Percentiles rank a stretch among this genome's conserved stretches.
Conservation (phyloP, 1,284 basidiomycete genomes). For the Gomphus bonarii region DNA sequence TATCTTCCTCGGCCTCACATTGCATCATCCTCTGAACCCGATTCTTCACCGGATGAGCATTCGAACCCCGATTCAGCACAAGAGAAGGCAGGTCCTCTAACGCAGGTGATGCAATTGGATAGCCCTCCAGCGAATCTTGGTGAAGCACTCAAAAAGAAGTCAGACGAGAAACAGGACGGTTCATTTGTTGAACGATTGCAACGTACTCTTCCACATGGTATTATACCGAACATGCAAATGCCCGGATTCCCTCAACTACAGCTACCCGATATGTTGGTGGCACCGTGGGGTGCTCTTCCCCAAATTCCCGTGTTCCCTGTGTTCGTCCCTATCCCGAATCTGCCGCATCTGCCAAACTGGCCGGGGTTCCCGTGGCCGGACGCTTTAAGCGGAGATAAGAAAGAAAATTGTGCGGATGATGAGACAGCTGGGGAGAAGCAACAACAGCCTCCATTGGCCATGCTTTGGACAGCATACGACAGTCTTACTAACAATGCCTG, state of each 20-base stretch:
- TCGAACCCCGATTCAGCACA: not conserved
- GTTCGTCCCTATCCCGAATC: slow-evolving; percentile 47
- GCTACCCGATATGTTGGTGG: slow-evolving; percentile 41
- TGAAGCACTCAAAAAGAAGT: slow-evolving; percentile 11
- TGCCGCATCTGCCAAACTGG: slow-evolving; percentile 35
- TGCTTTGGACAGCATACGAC: slow-evolving; percentile 29
- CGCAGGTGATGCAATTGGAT: not conserved
- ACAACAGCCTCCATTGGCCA: slow-evolving; percentile 29
- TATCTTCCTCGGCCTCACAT: slow-evolving; percentile 1
- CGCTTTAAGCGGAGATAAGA: slow-evolving; percentile 32
- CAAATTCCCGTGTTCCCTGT: slow-evolving; percentile 76
- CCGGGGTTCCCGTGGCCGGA: slow-evolving; percentile 33
- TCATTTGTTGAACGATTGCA: slow-evolving; percentile 66
- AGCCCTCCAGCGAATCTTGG: not conserved
- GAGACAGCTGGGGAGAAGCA: slow-evolving; percentile 24
- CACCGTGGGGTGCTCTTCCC: slow-evolving; percentile 57
- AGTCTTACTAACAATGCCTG: slow-evolving; percentile 34
- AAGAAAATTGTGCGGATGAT: slow-evolving; percentile 22
- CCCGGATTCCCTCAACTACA: slow-evolving; percentile 48
- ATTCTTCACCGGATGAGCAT: slow-evolving; percentile 1
- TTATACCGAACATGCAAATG: slow-evolving; percentile 31
- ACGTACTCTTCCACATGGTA: slow-evolving; percentile 51
- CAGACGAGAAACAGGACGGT: slow-evolving; percentile 56
- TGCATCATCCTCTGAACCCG: slow-evolving; percentile 1
- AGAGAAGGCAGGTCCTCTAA: not conserved